Evolutionary conservation across 441 rosid species (phyloP).

Genomic region (Aleurites moluccanus): DNA sequence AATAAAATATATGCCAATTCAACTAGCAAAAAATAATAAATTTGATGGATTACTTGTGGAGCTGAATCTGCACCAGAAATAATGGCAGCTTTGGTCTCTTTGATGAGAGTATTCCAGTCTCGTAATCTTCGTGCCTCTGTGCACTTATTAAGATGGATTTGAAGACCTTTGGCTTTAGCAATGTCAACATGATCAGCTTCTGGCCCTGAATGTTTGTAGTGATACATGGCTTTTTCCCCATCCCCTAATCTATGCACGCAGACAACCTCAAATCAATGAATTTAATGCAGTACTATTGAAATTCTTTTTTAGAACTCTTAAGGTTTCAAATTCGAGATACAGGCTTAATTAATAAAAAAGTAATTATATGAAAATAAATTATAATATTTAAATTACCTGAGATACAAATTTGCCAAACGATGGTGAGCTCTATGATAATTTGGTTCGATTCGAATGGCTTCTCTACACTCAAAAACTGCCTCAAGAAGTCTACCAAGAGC

Average conservation of each 20-base stretch:
- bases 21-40: not conserved
- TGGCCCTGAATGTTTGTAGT: constrained; percentile 76
- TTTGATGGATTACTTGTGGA: constrained; percentile 47
- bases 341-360: too few relatives aligned
- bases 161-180: constrained; percentile 58
- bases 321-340: too few relatives aligned
- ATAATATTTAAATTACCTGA: constrained; percentile 46
- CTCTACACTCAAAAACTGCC: constrained; percentile 87
- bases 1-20: too few relatives aligned
- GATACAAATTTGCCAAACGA: constrained; percentile 77
- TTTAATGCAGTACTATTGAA: not conserved
- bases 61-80: constrained; percentile 83
- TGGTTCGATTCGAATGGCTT: constrained; percentile 87
- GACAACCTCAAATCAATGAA: not conserved
- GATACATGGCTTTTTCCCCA: constrained; percentile 74
- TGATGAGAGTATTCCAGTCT: constrained; percentile 73
- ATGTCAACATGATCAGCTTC: constrained; percentile 75
- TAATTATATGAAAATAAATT: not conserved
- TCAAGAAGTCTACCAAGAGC: constrained; percentile 81
- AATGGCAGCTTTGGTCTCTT: constrained; percentile 56
- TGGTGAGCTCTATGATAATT: constrained; percentile 88
- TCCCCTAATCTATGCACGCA: constrained; percentile 66
- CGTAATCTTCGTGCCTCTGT: constrained; percentile 59
- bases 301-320: too few relatives aligned
- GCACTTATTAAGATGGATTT: constrained; percentile 55